Conservation (phyloP, 1,284 basidiomycete genomes). For the Coniferiporia sulphurascens region DNA sequence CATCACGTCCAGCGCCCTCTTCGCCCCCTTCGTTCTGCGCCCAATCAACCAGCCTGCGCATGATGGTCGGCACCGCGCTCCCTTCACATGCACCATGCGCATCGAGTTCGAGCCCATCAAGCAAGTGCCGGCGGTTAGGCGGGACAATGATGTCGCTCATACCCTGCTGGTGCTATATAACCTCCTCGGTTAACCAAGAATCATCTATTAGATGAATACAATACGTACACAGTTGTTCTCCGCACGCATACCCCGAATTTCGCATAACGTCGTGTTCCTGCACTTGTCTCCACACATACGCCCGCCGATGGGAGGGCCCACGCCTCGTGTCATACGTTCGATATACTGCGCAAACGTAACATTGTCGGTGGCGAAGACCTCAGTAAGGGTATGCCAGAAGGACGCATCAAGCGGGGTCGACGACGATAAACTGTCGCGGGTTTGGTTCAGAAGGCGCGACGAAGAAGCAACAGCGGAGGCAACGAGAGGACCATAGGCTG, state of each 20-base stretch:
- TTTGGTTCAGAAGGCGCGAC: background rate
- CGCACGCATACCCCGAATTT: conserved; percentile 42
- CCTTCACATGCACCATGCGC: conserved; percentile 15
- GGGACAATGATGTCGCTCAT: conserved; percentile 13
- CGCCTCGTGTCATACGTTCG: conserved; percentile 38
- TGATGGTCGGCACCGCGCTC: conserved; percentile 12
- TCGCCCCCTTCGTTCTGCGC: background rate
- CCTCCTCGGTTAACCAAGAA: background rate
- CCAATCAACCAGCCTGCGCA: conserved; percentile 12
- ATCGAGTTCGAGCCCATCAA: background rate
- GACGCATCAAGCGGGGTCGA: conserved; percentile 34
- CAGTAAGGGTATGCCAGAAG: conserved; percentile 61
- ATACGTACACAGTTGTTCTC: conserved; percentile 46
- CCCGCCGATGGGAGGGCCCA: conserved; percentile 23
- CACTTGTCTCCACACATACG: conserved; percentile 38
- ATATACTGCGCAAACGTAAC: conserved; percentile 43
- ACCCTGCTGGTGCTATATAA: conserved; percentile 5
- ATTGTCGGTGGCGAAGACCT: conserved; percentile 46
- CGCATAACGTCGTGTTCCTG: conserved; percentile 41
- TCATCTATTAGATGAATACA: background rate
- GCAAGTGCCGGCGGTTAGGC: background rate
- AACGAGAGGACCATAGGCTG: conserved; percentile 43
- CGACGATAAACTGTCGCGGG: conserved; percentile 8
- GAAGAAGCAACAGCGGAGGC: conserved; percentile 23
- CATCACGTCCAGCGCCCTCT: background rate